Base-by-base conservation (phyloP, 768 basidiomycete species). In the Lactarius quietus region DNA sequence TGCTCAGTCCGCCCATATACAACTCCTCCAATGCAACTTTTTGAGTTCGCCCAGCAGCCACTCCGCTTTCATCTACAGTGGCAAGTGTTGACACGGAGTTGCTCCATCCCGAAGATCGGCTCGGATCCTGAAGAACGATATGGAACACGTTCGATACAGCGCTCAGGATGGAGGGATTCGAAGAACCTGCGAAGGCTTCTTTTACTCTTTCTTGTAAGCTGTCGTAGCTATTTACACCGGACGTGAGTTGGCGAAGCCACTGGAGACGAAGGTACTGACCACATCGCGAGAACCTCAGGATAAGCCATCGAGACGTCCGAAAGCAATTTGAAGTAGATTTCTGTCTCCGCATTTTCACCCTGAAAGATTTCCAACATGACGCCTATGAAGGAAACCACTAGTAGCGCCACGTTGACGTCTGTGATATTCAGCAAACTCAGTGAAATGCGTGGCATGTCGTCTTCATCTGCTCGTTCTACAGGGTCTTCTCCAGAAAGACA, bases 271-370 rank as follows among this genome's bases (percentile, higher is more conserved):
- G n/a, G 14, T 59, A 48, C 92, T 66, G 78, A 93, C 92, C 84
- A 82, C 73, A 92, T 81, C 2, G 85, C 78, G 28, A 93, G 79
- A 26, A 87, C 81, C 23, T 93, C 90, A 1, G 93, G 93, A 74
- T 85, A 89, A 10, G 79, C 75, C 8, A 77, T 76, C 18, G 86
- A 83, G 17, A 93, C 82, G 51, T 93, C 88, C 35, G 90, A 84
- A 35, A 97, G 80, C 36, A 96, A 73, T 55, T 81, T 81, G 74
- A 89, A 95, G 53, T 95, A 74, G 45, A 95, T 87, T 73, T 92
- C 85, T 2, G 87, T 88, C 76, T 97, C 95, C 1, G 81, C 79
- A 68, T 92, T 90, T 67, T 93, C 90, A 3, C 88, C 86, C 71
- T 92, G 87, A 1, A 90, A 87, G 8, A 84, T 88, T 52, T 79